phyloP scores from a whole-genome alignment of 768 basidiomycete species.

The Russula dissimulans region DNA sequence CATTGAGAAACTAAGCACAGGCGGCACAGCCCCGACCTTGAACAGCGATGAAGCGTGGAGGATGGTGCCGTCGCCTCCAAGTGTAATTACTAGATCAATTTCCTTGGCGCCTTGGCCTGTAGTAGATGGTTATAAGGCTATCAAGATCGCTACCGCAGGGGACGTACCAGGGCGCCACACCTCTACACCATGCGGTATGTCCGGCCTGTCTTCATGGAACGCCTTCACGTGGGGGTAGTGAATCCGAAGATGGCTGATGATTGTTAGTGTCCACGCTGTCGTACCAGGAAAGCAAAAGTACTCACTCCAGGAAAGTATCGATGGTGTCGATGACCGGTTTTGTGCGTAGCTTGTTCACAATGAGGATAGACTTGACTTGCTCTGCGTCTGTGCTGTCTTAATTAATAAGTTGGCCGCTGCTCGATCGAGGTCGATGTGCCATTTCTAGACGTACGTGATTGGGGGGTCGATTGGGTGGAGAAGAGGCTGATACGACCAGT shows the following conservation, averaged over 20 bases:
- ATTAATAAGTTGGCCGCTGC: conserved; percentile 13
- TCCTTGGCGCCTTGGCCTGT: conserved; percentile 41
- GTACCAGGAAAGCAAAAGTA: conserved; percentile 1
- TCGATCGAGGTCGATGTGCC: neutral
- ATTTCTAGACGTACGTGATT: conserved; percentile 3
- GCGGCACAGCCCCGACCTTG: conserved; percentile 83
- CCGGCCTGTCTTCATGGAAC: conserved; percentile 32
- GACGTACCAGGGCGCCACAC: conserved; percentile 52
- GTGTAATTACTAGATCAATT: conserved; percentile 81
- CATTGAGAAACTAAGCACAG: conserved; percentile 85
- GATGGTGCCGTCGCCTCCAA: conserved; percentile 94
- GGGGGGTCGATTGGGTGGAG: neutral
- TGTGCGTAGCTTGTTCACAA: conserved; percentile 76
- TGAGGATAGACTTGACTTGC: conserved; percentile 55
- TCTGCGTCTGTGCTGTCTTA: conserved; percentile 15
- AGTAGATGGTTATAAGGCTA: neutral
- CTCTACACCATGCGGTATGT: conserved; percentile 41
- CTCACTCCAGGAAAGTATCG: conserved; percentile 61
- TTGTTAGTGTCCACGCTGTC: neutral
- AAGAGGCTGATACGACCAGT: neutral
- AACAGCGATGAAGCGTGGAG: conserved; percentile 90
- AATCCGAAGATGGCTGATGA: conserved; percentile 24
- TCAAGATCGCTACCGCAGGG: neutral
- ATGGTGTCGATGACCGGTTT: conserved; percentile 70
- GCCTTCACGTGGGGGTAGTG: conserved; percentile 27